phyloP scores from a whole-genome alignment of 441 rosid genomes.

The Erodium trifolium region DNA sequence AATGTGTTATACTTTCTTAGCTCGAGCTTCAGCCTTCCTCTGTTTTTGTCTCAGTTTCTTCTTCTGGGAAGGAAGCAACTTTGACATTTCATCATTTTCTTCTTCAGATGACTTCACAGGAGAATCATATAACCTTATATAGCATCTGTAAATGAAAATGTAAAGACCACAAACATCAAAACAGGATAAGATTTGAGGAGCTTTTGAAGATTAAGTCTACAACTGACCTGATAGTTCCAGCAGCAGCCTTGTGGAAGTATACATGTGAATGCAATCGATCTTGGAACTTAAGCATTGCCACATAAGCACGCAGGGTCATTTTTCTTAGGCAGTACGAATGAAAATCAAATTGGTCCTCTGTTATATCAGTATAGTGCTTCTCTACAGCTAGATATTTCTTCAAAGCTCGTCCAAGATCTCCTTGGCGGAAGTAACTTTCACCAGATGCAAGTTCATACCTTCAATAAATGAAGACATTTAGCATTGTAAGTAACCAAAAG shows the following conservation, averaged over 20 bases:
- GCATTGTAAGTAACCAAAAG: background rate
- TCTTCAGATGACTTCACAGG: conserved; percentile 64
- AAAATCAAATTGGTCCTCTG: conserved; percentile 98
- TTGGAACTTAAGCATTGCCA: conserved; percentile 98
- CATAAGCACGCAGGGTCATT: conserved; percentile 95
- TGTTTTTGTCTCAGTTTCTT: conserved; percentile 89
- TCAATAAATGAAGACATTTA: background rate
- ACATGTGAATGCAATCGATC: conserved; percentile 89
- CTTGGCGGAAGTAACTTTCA: conserved; percentile 95
- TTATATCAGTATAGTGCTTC: conserved; percentile 98
- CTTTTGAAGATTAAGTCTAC: no score
- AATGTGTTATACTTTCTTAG: conserved; percentile 64
- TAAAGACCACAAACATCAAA: conserved; percentile 3
- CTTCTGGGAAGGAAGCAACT: conserved; percentile 85
- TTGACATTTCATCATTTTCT: conserved; percentile 73
- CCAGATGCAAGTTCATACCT: conserved; percentile 99
- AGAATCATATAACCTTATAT: conserved; percentile 72
- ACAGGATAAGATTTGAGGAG: background rate
- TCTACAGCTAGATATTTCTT: conserved; percentile 96
- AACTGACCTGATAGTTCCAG: conserved; percentile 82
- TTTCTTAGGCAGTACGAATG: conserved; percentile 97
- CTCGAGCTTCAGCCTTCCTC: conserved; percentile 94
- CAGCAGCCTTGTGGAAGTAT: conserved; percentile 95
- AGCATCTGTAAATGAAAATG: conserved; percentile 63
- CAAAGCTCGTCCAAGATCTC: conserved; percentile 90